Evolutionary conservation across 2,329 filamentous ascomycete species (phyloP).

Genomic region (Paraphaeosphaeria sporulosa): DNA sequence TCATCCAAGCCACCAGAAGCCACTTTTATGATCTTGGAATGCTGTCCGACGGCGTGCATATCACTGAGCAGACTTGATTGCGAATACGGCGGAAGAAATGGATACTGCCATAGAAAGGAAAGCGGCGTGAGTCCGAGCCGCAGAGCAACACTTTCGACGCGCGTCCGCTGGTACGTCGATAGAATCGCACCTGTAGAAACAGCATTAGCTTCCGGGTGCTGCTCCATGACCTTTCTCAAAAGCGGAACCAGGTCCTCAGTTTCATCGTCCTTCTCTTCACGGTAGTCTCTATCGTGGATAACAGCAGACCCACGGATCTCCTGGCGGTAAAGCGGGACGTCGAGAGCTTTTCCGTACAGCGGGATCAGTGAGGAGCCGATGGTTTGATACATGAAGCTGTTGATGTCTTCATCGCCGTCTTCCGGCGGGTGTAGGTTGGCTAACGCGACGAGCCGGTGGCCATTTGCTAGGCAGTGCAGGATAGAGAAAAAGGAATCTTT

Average conservation of each 20-base stretch:
- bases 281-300: constrained; percentile 76
- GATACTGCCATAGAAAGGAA: constrained; percentile 93
- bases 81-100: constrained; percentile 67
- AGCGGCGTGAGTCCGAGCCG: constrained; percentile 83
- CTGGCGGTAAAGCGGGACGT: constrained; percentile 82
- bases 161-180: constrained; percentile 92
- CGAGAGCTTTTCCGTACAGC: constrained; percentile 80
- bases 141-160: constrained; percentile 91
- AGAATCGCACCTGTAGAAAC: constrained; percentile 91
- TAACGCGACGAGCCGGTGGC: constrained; percentile 84
- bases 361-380: constrained; percentile 89
- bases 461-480: constrained; percentile 86
- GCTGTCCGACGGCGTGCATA: constrained; percentile 79
- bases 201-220: constrained; percentile 83
- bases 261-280: constrained; percentile 67
- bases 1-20: constrained; percentile 89
- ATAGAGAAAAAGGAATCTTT: constrained; percentile 97
- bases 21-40: constrained; percentile 94
- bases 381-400: constrained; percentile 99
- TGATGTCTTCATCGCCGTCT: constrained; percentile 70
- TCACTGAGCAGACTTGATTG: constrained; percentile 72
- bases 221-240: constrained; percentile 69
- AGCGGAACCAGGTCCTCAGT: constrained; percentile 86
- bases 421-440: constrained; percentile 80
- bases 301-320: constrained; percentile 76